These are phyloP conservation scores for Pestalotiopsis sp. DNA, from an alignment of 2,329 filamentous ascomycete genomes.

Conservation along the genomic window DNA sequence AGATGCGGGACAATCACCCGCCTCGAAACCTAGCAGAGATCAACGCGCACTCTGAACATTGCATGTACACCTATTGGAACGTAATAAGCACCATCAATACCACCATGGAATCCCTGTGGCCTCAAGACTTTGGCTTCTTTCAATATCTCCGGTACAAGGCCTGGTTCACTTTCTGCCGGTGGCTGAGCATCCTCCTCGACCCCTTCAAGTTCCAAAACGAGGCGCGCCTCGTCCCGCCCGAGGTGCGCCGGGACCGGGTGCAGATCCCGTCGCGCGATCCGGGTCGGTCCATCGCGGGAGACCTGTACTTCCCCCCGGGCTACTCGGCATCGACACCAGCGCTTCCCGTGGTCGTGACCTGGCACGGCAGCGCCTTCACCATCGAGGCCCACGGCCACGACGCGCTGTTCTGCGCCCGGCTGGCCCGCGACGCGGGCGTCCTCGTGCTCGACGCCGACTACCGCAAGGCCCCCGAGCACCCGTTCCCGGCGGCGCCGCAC, in stretches of 20 bases:
- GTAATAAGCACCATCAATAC: not conserved
- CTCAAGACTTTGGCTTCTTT: constrained; percentile 11
- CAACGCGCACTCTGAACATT: not conserved
- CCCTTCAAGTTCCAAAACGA: constrained; percentile 2
- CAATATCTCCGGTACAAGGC: constrained; percentile 15
- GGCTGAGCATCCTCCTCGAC: not conserved
- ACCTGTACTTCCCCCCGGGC: constrained; percentile 18
- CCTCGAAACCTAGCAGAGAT: not conserved
- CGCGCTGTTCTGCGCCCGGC: constrained; percentile 18
- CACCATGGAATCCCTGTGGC: not conserved
- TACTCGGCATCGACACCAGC: not conserved
- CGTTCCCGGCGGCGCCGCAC: constrained; percentile 44
- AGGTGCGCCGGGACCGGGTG: constrained; percentile 5
- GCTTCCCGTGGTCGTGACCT: constrained; percentile 19
- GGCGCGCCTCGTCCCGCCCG: constrained; percentile 5
- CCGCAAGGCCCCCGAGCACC: constrained; percentile 50
- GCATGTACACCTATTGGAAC: not conserved
- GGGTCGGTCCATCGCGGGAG: constrained; percentile 15
- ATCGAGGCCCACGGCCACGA: constrained; percentile 16
- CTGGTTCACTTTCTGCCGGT: constrained; percentile 8
- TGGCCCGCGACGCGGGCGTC: constrained; percentile 13
- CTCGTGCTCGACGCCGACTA: constrained; percentile 33
- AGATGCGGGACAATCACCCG: not conserved
- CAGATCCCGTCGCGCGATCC: constrained; percentile 20
- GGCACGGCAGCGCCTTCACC: constrained; percentile 23